phyloP scores from a whole-genome alignment of 306 rosid genomes.

The Dryas octopetala region DNA sequence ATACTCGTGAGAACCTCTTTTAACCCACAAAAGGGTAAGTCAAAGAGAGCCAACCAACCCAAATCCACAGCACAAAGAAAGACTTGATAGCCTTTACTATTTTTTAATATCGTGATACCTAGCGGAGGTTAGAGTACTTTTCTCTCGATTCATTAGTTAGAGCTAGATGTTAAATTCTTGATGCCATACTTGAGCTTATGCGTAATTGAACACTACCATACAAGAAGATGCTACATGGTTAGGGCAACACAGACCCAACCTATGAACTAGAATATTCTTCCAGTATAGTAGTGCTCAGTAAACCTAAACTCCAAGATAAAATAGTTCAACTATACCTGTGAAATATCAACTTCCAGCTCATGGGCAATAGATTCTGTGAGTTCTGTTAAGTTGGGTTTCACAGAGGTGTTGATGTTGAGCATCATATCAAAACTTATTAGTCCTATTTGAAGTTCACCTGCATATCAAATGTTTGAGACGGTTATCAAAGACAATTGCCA shows the following conservation, averaged over 20 bases:
- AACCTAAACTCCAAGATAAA: not conserved
- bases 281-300: not conserved
- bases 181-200: not conserved
- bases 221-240: too few relatives aligned
- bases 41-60: too few relatives aligned
- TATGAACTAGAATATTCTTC: too few relatives aligned
- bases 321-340: conserved; percentile 40
- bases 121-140: not conserved
- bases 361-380: conserved; percentile 43
- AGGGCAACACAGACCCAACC: not conserved
- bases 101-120: not conserved
- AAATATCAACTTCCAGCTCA: conserved; percentile 36
- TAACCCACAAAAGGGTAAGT: too few relatives aligned
- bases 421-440: conserved; percentile 42
- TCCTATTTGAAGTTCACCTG: conserved; percentile 45
- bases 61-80: not conserved
- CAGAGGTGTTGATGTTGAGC: conserved; percentile 36
- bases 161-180: not conserved
- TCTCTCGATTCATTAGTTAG: not conserved
- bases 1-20: not conserved
- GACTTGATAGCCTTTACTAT: not conserved
- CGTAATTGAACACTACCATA: not conserved
- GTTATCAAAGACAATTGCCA: conserved; percentile 18
- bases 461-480: conserved; percentile 11
- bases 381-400: conserved; percentile 43